A percentile compares a stretch with the other conserved stretches of the same genome.
These are phyloP conservation scores for Grigorovia jiainica DNA, from an alignment of 805 yeast species.

Conservation along the genomic window DNA sequence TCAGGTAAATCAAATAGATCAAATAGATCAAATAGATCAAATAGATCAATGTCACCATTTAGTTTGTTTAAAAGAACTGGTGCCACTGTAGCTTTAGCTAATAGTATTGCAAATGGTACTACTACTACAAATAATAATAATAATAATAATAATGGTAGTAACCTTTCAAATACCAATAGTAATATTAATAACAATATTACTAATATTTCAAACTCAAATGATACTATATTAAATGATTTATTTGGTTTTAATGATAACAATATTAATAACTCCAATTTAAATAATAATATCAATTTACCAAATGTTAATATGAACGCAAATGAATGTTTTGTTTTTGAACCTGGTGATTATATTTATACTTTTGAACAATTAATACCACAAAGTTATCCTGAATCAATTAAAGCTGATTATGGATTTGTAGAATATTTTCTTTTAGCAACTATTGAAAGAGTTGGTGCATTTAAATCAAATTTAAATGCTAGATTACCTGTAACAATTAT, in stretches of 20 bases:
- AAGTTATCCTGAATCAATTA: constrained; percentile 69
- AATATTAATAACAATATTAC: neutral
- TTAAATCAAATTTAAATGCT: constrained; percentile 66
- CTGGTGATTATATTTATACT: constrained; percentile 88
- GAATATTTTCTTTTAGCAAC: constrained; percentile 58
- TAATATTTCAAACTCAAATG: neutral
- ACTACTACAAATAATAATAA: neutral
- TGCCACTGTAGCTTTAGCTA: constrained; percentile 9
- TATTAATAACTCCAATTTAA: neutral
- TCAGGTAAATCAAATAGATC: constrained; percentile 11
- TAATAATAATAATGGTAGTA: neutral
- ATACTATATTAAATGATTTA: constrained; percentile 19
- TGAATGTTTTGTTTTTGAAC: constrained; percentile 45
- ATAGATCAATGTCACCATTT: constrained; percentile 24
- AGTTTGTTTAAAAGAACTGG: constrained; percentile 21
- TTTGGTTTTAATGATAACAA: constrained; percentile 7
- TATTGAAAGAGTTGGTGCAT: constrained; percentile 74
- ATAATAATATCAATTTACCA: neutral
- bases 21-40: constrained; percentile 3
- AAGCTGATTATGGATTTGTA: constrained; percentile 75
- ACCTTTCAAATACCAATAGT: neutral
- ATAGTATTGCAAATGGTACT: neutral
- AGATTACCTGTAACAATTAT: constrained; percentile 55
- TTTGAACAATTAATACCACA: constrained; percentile 85
- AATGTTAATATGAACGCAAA: constrained; percentile 1